Base-by-base conservation (phyloP, 345 rosid genomes). In the Hirschfeldia incana region DNA sequence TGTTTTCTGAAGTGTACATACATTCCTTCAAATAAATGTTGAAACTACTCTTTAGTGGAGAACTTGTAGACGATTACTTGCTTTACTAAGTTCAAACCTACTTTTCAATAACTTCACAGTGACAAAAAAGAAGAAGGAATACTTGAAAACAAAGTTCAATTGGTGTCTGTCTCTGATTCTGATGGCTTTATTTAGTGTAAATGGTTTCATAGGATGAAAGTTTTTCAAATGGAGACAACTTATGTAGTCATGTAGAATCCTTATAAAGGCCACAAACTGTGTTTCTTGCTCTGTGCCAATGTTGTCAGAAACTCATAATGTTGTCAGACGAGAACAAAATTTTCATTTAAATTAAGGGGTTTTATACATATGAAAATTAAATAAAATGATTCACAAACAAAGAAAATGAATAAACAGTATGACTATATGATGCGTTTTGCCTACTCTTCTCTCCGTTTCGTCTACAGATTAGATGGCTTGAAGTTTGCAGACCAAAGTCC, bases 111-210 rank as follows among this genome's bases (percentile, higher is more conserved):
- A 21, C 21, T 21, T 21, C 21, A 21, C 21, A 21, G 21, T 21
- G 21, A 21, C 21, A 21, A 21, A 21, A 21, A 21, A 21, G 21
- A 21, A 21, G 21, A 21, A 21, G 21, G 21, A 21, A 21, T 21
- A 21, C 21, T 21, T 21, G 21, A 21, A 21, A 21, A 21, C 21
- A 21, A 21, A 21, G 21, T 21, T 21, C 21, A 21, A 21, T 63
- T 87, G 74, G 76, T 83, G 51, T 87, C 21, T 21, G 51, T 74
- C 85, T 75, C 57, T 89, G 80, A 76, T 88, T 72, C 51, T 88
- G 39, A 55, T 78, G 33, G 72, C 70, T 82, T 51, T 78, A 49
- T 65, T 62, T 62, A 51, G 37, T 49, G 55, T 77, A 77, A 60
- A 46, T 74, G 63, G 65, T 58, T 74, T 64, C 78, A 75, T 27